Conservation (phyloP, 2,329 filamentous ascomycete genomes). For the Onygenales sp. region DNA sequence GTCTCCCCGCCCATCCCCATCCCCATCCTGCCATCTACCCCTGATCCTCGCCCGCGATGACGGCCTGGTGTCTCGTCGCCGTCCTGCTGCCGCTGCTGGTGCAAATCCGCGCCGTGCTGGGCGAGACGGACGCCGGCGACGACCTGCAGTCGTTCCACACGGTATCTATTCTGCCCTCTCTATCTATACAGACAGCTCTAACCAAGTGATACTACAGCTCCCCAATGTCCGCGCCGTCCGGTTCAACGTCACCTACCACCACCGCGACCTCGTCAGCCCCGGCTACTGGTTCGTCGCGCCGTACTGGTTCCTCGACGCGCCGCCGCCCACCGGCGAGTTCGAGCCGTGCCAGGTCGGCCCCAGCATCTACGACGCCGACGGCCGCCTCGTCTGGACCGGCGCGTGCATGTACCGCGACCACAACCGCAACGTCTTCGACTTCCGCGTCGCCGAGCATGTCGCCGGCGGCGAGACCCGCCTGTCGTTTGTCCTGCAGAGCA, state of each 20-base stretch:
- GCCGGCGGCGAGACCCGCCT: slow-evolving; percentile 33
- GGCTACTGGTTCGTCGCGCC: slow-evolving; percentile 43
- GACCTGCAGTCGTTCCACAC: not conserved
- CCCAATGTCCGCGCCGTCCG: slow-evolving; percentile 7
- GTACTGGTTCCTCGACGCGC: slow-evolving; percentile 25
- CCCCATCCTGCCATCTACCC: too few relatives aligned
- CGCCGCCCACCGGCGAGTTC: slow-evolving; percentile 16
- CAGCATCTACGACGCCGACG: slow-evolving; percentile 43
- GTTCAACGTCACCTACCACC: slow-evolving; percentile 18
- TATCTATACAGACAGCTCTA: not conserved
- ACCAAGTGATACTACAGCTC: not conserved
- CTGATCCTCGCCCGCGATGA: not conserved
- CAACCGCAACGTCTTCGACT: slow-evolving; percentile 39
- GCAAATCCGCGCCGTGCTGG: not conserved
- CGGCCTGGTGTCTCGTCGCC: not conserved
- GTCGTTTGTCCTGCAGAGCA: slow-evolving; percentile 35
- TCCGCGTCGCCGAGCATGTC: slow-evolving; percentile 35
- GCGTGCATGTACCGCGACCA: slow-evolving; percentile 34
- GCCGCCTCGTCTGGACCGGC: slow-evolving; percentile 41
- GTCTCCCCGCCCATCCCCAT: too few relatives aligned
- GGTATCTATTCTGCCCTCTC: not conserved
- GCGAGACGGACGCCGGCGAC: not conserved
- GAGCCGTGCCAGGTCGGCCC: slow-evolving; percentile 37
- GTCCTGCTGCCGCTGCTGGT: not conserved
- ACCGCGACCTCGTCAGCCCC: slow-evolving; percentile 23